These are phyloP conservation scores for Lophiotrema nucula DNA, from an alignment of 495 filamentous ascomycete species.

Conservation along the genomic window DNA sequence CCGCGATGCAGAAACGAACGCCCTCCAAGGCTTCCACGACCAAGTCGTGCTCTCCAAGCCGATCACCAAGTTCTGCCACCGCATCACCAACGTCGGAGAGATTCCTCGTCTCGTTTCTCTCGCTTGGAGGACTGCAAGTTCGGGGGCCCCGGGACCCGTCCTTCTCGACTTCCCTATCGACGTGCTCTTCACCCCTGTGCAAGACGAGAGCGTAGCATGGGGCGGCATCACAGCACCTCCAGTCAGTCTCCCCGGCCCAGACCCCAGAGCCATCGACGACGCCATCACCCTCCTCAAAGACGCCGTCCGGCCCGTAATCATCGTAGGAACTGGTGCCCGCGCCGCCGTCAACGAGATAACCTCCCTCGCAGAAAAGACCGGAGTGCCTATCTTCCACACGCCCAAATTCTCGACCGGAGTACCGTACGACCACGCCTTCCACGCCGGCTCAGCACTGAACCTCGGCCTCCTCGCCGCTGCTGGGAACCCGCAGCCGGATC, in stretches of 20 bases:
- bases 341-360: slow-evolving; percentile 15
- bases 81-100: slow-evolving; percentile 34
- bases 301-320: slow-evolving; percentile 29
- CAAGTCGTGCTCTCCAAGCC: slow-evolving; percentile 34
- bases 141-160: slow-evolving; percentile 27
- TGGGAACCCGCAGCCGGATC: slow-evolving; percentile 21
- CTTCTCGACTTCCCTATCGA: slow-evolving; percentile 37
- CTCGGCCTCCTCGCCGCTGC: slow-evolving; percentile 21
- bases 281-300: slow-evolving; percentile 13
- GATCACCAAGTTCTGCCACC: slow-evolving; percentile 35
- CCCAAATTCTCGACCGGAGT: slow-evolving; percentile 27
- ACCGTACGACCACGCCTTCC: slow-evolving; percentile 22
- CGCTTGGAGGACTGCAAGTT: slow-evolving; percentile 24
- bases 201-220: slow-evolving; percentile 21
- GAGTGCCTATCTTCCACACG: slow-evolving; percentile 33
- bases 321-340: slow-evolving; percentile 30
- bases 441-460: slow-evolving; percentile 13
- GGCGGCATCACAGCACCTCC: slow-evolving; percentile 27
- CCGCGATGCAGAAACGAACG: slow-evolving; percentile 34
- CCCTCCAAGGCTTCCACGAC: slow-evolving; percentile 34
- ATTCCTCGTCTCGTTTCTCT: slow-evolving; percentile 31
- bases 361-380: slow-evolving; percentile 21
- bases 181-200: slow-evolving; percentile 31
- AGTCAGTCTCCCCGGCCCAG: slow-evolving; percentile 17
- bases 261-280: slow-evolving; percentile 23